Base-by-base conservation (phyloP, 2,329 filamentous ascomycete genomes). In the Davidsoniella neocaledoniae region DNA sequence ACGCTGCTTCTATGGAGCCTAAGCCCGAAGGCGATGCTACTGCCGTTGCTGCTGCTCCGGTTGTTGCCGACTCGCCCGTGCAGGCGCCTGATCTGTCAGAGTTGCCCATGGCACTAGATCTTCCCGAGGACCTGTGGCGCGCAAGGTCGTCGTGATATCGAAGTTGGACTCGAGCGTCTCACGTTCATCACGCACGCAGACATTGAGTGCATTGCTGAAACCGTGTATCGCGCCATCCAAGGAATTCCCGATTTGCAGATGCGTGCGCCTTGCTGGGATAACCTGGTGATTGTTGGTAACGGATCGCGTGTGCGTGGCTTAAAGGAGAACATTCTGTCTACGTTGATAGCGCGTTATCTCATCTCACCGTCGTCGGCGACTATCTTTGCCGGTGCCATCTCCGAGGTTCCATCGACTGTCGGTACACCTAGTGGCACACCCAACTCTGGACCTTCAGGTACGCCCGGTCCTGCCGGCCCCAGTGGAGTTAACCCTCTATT, bases 311-410 rank as follows among this genome's bases (percentile, higher is more conserved):
- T 77, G 44, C 69, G 70, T 68, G 87, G 91, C 4, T 90, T 98
- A 63, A 88, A 84, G 56, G 87, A 95, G 58, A 86, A 90, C 56
- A 79, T 98, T 44, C 63, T 96, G 37, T 75, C 83, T 58, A 87
- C 80, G 0, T 75, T 98, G 36, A 76, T 76, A 37, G 75, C 81
- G 45, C 87, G 88, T 56, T 91, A 94, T 63, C 75, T 95, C 49
- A 80, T 98, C 56, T 94, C 88, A 2, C 91, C 91, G 0, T 88
- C 83, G 25, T 90, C 86, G 1, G 87, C 86, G 46, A 95, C 88
- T 40, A 96, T 96, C 59, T 96, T 96, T 71, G 94, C 87, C 19
- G 40, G 39, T 25, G 40, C 1, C 96, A 90, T 0, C 90, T 90
- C 33, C 79, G 86, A n/a, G 90, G 94, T 64, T 96, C 90, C 1